These are phyloP conservation scores for Talinum fruticosum DNA, from an alignment of 148 eudicot species.

Conservation along the genomic window DNA sequence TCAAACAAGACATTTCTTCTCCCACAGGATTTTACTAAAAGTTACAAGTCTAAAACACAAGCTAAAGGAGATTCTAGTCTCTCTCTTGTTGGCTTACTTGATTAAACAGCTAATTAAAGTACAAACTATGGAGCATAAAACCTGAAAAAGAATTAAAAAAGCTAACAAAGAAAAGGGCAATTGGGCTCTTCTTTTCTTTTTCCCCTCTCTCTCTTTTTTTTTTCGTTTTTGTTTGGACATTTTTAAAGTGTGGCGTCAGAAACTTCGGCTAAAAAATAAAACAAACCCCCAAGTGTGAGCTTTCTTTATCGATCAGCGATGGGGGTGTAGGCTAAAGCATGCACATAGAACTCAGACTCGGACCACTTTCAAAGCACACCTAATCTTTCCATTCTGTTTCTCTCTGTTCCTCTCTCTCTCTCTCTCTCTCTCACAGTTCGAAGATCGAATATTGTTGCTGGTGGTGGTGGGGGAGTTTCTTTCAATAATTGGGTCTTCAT, in stretches of 20 bases:
- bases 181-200: neutral
- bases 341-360: slow-evolving; percentile 32
- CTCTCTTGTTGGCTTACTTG: slow-evolving; percentile 19
- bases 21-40: slow-evolving; percentile 9
- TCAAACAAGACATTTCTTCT: slow-evolving; percentile 13
- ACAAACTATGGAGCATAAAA: slow-evolving; percentile 13
- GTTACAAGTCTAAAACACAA: slow-evolving; percentile 23
- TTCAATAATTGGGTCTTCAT: slow-evolving; percentile 39
- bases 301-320: slow-evolving; percentile 12
- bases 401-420: neutral
- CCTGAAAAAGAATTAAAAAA: neutral
- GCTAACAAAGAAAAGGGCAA: neutral
- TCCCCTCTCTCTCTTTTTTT: too few species aligned
- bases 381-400: neutral
- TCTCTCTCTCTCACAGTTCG: too few species aligned
- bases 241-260: slow-evolving; percentile 21
- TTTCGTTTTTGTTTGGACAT: neutral
- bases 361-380: slow-evolving; percentile 47
- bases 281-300: slow-evolving; percentile 11
- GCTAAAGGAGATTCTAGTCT: slow-evolving; percentile 32
- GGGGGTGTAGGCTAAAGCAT: slow-evolving; percentile 34
- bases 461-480: neutral
- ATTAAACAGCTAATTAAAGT: slow-evolving; percentile 18
- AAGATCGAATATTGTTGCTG: neutral
- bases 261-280: slow-evolving; percentile 22